phyloP scores from a whole-genome alignment of 2,329 filamentous ascomycete species.

The Scopulariopsis brevicaulis region DNA sequence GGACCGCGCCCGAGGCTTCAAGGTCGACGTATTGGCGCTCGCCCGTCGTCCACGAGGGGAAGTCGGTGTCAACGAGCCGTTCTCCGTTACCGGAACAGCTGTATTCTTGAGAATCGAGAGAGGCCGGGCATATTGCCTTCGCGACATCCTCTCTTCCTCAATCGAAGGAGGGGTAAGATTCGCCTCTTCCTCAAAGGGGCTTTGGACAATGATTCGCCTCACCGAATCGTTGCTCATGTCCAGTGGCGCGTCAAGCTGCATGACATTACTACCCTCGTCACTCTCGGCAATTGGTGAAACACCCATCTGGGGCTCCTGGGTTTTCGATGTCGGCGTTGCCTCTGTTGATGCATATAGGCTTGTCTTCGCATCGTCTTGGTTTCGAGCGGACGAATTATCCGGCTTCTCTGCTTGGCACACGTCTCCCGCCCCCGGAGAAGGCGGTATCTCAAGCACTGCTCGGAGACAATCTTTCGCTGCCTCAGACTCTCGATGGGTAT shows the following conservation, averaged over 20 bases:
- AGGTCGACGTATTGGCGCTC: not conserved
- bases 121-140: slow-evolving; percentile 16
- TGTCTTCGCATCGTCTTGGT: not conserved
- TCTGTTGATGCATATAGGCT: not conserved
- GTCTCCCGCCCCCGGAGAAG: not conserved
- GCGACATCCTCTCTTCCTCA: slow-evolving; percentile 21
- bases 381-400: not conserved
- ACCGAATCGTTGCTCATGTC: not conserved
- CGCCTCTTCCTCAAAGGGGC: slow-evolving; percentile 12
- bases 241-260: not conserved
- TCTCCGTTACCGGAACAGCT: not conserved
- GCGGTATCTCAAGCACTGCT: slow-evolving; percentile 1
- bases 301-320: not conserved
- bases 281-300: not conserved
- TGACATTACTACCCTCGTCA: not conserved
- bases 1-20: not conserved
- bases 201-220: slow-evolving; percentile 16
- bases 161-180: slow-evolving; percentile 18
- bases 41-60: not conserved
- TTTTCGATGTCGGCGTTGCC: not conserved
- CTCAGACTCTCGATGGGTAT: not conserved
- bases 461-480: slow-evolving; percentile 1
- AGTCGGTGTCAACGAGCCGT: not conserved
- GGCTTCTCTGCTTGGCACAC: not conserved
- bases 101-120: slow-evolving; percentile 21